Evolutionary conservation across 208 protist species (phyloP).

Genomic region (Acanthamoeba lenticulata): DNA sequence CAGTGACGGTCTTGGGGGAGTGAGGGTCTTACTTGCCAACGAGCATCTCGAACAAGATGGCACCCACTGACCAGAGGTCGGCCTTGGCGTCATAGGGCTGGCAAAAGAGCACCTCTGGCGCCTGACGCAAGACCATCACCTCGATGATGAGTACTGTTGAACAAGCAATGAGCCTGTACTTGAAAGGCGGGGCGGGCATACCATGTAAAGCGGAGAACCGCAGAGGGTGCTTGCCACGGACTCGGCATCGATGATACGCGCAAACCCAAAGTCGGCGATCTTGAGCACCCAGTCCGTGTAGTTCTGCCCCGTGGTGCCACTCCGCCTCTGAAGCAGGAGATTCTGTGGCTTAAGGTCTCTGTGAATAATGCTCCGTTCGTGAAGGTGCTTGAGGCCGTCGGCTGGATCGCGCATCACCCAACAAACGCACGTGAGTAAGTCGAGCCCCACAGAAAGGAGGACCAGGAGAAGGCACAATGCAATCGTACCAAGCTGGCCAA

Average conservation of each 20-base stretch:
- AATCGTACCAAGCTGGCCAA: not conserved
- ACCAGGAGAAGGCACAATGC: not conserved
- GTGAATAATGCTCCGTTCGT: not conserved
- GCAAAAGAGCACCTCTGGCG: not conserved
- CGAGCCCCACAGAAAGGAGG: no score
- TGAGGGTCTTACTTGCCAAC: not conserved
- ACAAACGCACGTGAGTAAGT: no score
- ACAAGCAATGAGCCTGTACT: not conserved
- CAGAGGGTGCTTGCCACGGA: conserved; percentile 16
- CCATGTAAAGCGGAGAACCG: conserved; percentile 31
- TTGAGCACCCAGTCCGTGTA: not conserved
- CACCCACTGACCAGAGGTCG: conserved; percentile 1
- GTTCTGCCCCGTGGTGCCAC: not conserved
- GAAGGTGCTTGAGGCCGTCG: not conserved
- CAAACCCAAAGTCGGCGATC: conserved; percentile 39
- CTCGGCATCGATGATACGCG: not conserved
- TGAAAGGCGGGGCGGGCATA: not conserved
- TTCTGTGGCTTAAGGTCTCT: conserved; percentile 43
- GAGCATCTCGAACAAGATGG: conserved; percentile 29
- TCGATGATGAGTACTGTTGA: not conserved
- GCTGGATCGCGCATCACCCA: no score
- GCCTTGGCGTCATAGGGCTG: conserved; percentile 33
- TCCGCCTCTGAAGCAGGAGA: not conserved
- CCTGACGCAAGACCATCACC: no score
- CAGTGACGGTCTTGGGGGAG: no score